phyloP scores from a whole-genome alignment of 768 basidiomycete genomes.

The Tricholoma saponaceum region DNA sequence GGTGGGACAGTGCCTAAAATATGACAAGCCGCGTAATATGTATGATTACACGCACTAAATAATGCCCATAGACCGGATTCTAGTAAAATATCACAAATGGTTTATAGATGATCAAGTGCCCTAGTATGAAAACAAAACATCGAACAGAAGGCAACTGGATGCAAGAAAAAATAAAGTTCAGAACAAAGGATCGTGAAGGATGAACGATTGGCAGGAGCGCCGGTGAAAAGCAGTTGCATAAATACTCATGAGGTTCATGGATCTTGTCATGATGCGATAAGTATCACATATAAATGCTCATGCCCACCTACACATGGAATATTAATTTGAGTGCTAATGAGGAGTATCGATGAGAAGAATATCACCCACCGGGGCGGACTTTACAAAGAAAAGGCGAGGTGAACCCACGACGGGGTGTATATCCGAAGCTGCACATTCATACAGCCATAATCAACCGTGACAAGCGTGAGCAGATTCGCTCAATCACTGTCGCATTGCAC shows the following conservation, averaged over 20 bases:
- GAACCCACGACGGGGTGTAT: slow-evolving; percentile 2
- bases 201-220: slow-evolving; percentile 16
- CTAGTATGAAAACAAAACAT: slow-evolving; percentile 12
- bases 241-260: not conserved
- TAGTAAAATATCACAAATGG: slow-evolving; percentile 15
- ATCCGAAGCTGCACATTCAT: not conserved
- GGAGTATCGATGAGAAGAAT: not conserved
- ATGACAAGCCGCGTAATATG: not conserved
- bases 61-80: slow-evolving; percentile 5
- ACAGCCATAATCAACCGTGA: slow-evolving; percentile 2
- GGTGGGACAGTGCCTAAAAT: not conserved
- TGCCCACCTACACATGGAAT: slow-evolving; percentile 4
- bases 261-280: not conserved
- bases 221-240: slow-evolving; percentile 7
- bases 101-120: slow-evolving; percentile 16
- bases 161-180: slow-evolving; percentile 5
- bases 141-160: not conserved
- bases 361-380: slow-evolving; percentile 8
- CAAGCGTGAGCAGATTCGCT: not conserved
- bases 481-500: not conserved
- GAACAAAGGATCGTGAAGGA: slow-evolving; percentile 18
- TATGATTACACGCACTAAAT: not conserved
- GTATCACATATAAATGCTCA: slow-evolving; percentile 7
- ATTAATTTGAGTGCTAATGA: not conserved
- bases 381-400: slow-evolving; percentile 7